Percentiles rank a stretch among this genome's conserved stretches.
Evolutionary conservation across 129 eudicot species (phyloP).

Genomic region (Centrapalus pauciflorus): DNA sequence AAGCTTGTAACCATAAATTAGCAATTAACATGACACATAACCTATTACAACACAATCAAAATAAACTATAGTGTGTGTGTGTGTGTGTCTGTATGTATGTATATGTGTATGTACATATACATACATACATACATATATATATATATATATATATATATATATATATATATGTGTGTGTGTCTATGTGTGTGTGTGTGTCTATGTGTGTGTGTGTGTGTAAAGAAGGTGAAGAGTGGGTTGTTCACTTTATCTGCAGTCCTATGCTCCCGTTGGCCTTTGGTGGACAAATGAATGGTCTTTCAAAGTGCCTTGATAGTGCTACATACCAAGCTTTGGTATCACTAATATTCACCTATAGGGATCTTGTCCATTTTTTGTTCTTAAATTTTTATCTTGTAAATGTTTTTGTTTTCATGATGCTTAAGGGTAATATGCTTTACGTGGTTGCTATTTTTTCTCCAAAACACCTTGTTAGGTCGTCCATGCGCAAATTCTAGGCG

Average conservation of each 20-base stretch:
- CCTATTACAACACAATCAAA: not conserved
- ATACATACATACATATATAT: too few relatives aligned
- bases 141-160: too few relatives aligned
- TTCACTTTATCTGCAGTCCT: not conserved
- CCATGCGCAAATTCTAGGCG: too few relatives aligned
- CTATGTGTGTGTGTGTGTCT: too few relatives aligned
- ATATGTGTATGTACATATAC: too few relatives aligned
- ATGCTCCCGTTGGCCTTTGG: not conserved
- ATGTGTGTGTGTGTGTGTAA: too few relatives aligned
- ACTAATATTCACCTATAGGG: not conserved
- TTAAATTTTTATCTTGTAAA: not conserved
- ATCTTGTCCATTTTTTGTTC: not conserved
- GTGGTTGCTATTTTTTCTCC: not conserved
- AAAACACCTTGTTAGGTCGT: not conserved
- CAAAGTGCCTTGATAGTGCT: not conserved
- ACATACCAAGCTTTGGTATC: not conserved
- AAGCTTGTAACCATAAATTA: not conserved
- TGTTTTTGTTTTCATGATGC: too few relatives aligned
- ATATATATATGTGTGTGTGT: too few relatives aligned
- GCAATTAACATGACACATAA: not conserved
- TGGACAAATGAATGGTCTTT: not conserved
- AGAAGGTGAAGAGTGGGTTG: not conserved
- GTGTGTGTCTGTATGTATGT: too few relatives aligned
- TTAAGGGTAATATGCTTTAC: not conserved
- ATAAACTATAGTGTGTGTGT: too few relatives aligned